These are phyloP conservation scores for Pseudisothecium myosuroides DNA, from an alignment of 225 moss, liverwort and hornwort genomes.

Conservation along the genomic window DNA sequence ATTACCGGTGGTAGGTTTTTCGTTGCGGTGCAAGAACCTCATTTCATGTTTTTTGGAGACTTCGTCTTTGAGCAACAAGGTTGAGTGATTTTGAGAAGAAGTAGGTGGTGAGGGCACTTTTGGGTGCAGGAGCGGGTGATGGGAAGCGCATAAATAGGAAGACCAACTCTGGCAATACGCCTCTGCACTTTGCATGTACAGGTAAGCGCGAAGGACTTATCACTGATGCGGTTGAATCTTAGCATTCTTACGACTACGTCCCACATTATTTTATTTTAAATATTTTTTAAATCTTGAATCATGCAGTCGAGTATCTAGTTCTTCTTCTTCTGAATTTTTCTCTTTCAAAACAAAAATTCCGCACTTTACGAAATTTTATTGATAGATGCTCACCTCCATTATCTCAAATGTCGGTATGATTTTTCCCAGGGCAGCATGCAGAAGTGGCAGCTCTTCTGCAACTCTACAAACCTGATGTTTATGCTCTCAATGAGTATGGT, in stretches of 20 bases:
- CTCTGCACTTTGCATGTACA: constrained; percentile 83
- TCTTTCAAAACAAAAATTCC: background rate
- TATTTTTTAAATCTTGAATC: background rate
- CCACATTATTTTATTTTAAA: background rate
- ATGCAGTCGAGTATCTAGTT: background rate
- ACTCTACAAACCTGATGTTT: constrained; percentile 76
- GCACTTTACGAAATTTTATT: background rate
- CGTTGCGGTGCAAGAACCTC: background rate
- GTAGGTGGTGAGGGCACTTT: constrained; percentile 85
- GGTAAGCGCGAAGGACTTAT: constrained; percentile 18
- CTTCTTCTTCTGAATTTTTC: background rate
- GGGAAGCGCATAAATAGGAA: constrained; percentile 71
- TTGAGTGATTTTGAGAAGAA: constrained; percentile 11
- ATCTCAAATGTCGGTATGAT: background rate
- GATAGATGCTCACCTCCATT: background rate
- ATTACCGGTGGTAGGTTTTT: background rate
- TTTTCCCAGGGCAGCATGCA: constrained; percentile 56
- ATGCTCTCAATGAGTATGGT: constrained; percentile 63
- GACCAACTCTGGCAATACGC: constrained; percentile 69
- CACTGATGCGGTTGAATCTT: background rate
- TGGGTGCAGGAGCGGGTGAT: constrained; percentile 84
- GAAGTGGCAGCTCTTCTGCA: constrained; percentile 62
- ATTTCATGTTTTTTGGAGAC: background rate
- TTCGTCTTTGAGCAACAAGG: background rate
- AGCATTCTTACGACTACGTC: background rate